Evolutionary conservation across 495 filamentous ascomycete genomes (phyloP).

Genomic region (Lasiosphaeria miniovina): DNA sequence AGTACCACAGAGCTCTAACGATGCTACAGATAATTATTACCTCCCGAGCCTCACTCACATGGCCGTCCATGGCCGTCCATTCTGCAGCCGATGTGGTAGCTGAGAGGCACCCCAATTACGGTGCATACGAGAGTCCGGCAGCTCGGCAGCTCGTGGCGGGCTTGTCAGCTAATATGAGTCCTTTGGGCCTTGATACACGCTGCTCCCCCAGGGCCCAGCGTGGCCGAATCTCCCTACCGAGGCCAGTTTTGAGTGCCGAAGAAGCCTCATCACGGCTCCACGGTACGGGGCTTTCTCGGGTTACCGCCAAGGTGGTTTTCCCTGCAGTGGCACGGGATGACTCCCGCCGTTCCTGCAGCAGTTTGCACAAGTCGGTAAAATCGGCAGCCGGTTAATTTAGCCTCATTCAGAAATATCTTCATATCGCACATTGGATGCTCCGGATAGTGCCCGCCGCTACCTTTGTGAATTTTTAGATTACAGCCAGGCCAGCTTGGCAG

Average conservation of each 20-base stretch:
- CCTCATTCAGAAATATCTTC: conserved; percentile 20
- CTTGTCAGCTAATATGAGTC: too few species aligned
- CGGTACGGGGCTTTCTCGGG: conserved; percentile 4
- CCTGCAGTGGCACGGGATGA: conserved; percentile 13
- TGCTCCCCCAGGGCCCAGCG: too few species aligned
- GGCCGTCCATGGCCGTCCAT: too few species aligned
- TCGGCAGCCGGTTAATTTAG: conserved; percentile 33
- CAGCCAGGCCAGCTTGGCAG: background rate
- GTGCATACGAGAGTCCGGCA: too few species aligned
- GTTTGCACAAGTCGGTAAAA: conserved; percentile 25
- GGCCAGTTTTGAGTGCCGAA: conserved; percentile 21
- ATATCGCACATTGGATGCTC: conserved; percentile 20
- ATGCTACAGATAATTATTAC: too few species aligned
- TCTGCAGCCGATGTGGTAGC: too few species aligned
- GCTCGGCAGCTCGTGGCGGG: too few species aligned
- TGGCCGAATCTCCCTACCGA: background rate
- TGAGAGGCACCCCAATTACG: too few species aligned
- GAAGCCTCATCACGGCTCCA: background rate
- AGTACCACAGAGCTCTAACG: too few species aligned
- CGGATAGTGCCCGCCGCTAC: conserved; percentile 27
- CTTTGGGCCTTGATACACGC: too few species aligned
- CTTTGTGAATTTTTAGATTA: conserved; percentile 12
- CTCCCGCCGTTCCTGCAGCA: conserved; percentile 26
- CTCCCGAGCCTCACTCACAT: too few species aligned
- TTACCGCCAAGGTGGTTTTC: conserved; percentile 27